phyloP scores from a whole-genome alignment of 345 rosid species.

The Eucalyptus albens region DNA sequence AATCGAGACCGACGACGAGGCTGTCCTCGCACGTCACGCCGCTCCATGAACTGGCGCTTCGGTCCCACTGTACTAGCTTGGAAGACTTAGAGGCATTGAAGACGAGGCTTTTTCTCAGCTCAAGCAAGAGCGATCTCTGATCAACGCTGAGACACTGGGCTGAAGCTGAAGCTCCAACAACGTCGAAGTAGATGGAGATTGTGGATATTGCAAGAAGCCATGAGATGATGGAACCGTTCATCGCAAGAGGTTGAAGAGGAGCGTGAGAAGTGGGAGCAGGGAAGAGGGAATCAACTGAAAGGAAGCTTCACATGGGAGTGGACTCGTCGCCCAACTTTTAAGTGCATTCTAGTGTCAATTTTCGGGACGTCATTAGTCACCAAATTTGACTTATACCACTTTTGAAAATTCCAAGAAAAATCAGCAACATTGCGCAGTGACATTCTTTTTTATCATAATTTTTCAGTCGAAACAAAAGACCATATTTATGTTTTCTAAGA shows the following conservation, averaged over 20 bases:
- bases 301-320: too few relatives aligned
- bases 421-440: neutral
- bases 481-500: neutral
- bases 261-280: neutral
- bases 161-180: too few relatives aligned
- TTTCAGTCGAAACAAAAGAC: too few relatives aligned
- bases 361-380: neutral
- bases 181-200: too few relatives aligned
- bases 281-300: neutral
- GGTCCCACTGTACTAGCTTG: constrained; percentile 12
- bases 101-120: constrained; percentile 6
- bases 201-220: neutral
- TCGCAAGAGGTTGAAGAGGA: neutral
- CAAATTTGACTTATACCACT: neutral
- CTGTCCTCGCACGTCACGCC: constrained; percentile 23
- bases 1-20: constrained; percentile 8
- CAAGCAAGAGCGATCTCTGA: constrained; percentile 15
- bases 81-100: neutral
- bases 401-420: neutral
- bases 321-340: neutral
- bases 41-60: constrained; percentile 4
- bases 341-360: neutral
- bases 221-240: neutral
- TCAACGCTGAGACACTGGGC: constrained; percentile 6
- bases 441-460: neutral